A percentile compares a stretch with the other conserved stretches of the same genome.
These are phyloP conservation scores for Penicillium pulvis DNA, from an alignment of 495 filamentous ascomycete species.

Conservation along the genomic window DNA sequence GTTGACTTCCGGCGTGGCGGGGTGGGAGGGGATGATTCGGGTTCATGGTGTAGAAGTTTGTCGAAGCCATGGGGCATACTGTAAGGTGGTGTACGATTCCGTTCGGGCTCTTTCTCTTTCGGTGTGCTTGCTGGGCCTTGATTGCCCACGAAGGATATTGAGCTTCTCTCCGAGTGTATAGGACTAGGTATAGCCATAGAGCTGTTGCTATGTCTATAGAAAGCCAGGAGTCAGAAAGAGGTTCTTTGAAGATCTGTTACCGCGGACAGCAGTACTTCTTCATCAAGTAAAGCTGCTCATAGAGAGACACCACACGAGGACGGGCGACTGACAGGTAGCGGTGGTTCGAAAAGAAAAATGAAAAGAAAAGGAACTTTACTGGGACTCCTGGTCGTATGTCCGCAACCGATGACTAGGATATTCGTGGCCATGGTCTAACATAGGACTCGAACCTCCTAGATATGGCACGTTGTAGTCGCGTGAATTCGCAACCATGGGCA, in stretches of 20 bases:
- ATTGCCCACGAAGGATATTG: slow-evolving; percentile 19
- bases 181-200: slow-evolving; percentile 39
- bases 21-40: slow-evolving; percentile 30
- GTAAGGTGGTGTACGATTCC: slow-evolving; percentile 23
- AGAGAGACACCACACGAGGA: slow-evolving; percentile 19
- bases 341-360: slow-evolving; percentile 17
- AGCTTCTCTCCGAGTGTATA: slow-evolving; percentile 36
- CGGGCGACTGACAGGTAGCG: slow-evolving; percentile 24
- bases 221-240: slow-evolving; percentile 2
- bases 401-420: slow-evolving; percentile 31
- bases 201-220: slow-evolving; percentile 36
- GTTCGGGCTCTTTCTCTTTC: slow-evolving; percentile 16
- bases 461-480: slow-evolving; percentile 22
- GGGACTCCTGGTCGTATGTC: slow-evolving; percentile 41
- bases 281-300: slow-evolving; percentile 1
- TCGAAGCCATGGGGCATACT: slow-evolving; percentile 47
- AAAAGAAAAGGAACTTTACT: slow-evolving; percentile 39
- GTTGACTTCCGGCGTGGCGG: slow-evolving; percentile 25
- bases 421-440: slow-evolving; percentile 25
- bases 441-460: slow-evolving; percentile 30
- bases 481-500: slow-evolving; percentile 19
- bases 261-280: not conserved
- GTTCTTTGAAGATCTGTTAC: not conserved
- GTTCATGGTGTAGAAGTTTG: slow-evolving; percentile 42
- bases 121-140: slow-evolving; percentile 9